Evolutionary conservation across 2,329 filamentous ascomycete species (phyloP), one percentile per base, ranked within the genome.

Genomic region (Apiospora pterosperma): DNA sequence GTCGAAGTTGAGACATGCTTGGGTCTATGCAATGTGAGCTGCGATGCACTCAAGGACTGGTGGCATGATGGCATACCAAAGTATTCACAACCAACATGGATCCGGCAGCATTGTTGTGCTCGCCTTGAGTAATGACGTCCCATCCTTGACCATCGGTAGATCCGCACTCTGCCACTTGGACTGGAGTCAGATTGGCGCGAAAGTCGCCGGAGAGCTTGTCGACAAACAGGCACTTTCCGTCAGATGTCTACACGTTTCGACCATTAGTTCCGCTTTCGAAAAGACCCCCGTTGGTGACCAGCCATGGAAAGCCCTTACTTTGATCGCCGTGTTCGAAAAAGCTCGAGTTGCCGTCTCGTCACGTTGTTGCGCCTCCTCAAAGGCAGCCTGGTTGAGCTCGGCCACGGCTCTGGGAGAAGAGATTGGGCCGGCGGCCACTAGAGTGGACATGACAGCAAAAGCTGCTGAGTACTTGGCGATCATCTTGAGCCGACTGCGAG

Each of bases 1-100:
- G 68, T 88, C 85, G 66, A 86, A 85, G 76, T 86, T 88, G 69
- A 86, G 76, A 70, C 85, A 88, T 52, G 85, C 85, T 71, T 86
- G 81, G 1, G 85, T 88, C 76, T 80, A 31, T 34, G 4, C 12
- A n/a, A 5, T 21, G 36, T 41, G 25, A 61, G 36, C 36, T n/a
- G 36, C 23, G 16, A 44, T 44, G 23, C 23, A 61, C 5, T 25
- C 42, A 5, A 4, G 21, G 38, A 36, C 34, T 4, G 10, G 28
- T n/a, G 2, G 8, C 16, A 23, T 28, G 59, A 21, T 25, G 25
- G 70, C 76, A 65, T 68, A 81, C 80, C 68, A 85, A 73, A 4
- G 83, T 84, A 77, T 81, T 88, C 52, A 87, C 85, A 41, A 88
- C 70, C 59, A 87, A 77, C 69, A 82, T 80, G 5, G 80, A 78